These are phyloP conservation scores for Suillus hirtellus DNA, from an alignment of 768 basidiomycete genomes.

Conservation along the genomic window DNA sequence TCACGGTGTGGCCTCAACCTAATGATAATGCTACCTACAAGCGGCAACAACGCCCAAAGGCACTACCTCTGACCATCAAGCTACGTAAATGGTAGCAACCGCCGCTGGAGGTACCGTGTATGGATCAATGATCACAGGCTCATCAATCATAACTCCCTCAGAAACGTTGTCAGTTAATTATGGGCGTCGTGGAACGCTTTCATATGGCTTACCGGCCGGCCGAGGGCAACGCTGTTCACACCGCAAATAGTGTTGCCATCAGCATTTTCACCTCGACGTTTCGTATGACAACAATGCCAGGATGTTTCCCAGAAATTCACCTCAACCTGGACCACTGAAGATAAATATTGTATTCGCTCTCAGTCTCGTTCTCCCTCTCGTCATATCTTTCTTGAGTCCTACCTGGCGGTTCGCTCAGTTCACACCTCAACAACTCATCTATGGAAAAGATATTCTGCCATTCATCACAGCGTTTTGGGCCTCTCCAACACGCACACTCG, in stretches of 20 bases:
- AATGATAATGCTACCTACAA: too few relatives aligned
- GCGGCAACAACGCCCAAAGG: too few relatives aligned
- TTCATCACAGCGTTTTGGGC: conserved; percentile 41
- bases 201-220: not conserved
- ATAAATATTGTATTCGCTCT: conserved; percentile 15
- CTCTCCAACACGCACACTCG: conserved; percentile 22
- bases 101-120: not conserved
- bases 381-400: conserved; percentile 12
- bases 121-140: not conserved
- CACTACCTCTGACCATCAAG: too few relatives aligned
- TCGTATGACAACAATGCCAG: not conserved
- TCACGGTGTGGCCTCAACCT: too few relatives aligned
- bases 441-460: conserved; percentile 33
- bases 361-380: conserved; percentile 17
- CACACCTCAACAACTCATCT: conserved; percentile 39
- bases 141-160: not conserved
- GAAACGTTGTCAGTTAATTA: not conserved
- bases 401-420: conserved; percentile 29
- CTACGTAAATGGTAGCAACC: too few relatives aligned
- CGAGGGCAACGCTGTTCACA: not conserved
- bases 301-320: not conserved
- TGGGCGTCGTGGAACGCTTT: not conserved
- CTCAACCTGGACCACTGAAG: not conserved
- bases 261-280: not conserved
- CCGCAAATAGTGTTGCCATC: not conserved